phyloP scores from a whole-genome alignment of 148 eudicot species.

The Cornus kousa region DNA sequence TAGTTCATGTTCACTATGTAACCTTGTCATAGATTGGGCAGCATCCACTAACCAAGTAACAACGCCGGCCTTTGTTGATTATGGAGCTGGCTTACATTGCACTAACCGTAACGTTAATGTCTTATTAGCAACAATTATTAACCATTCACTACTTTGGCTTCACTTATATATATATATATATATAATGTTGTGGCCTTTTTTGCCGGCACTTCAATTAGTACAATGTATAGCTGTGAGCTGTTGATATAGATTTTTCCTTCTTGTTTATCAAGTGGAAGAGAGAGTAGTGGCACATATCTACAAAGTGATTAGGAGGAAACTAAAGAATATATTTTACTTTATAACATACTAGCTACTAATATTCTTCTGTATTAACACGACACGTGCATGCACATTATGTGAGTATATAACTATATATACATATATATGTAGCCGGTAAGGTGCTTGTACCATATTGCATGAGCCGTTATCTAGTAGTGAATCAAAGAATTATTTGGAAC shows the following conservation, averaged over 20 bases:
- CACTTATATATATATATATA: not conserved
- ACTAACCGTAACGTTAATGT: constrained; percentile 6
- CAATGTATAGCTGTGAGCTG: constrained; percentile 10
- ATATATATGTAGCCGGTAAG: no score
- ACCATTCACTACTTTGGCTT: not conserved
- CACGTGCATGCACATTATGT: no score
- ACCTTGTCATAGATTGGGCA: not conserved
- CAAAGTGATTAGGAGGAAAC: not conserved
- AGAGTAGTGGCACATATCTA: not conserved
- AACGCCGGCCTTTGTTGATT: constrained; percentile 2
- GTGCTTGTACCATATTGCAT: no score
- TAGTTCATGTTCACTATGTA: constrained; percentile 7
- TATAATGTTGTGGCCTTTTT: not conserved
- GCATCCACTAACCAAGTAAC: not conserved
- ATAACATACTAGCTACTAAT: no score
- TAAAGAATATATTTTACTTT: no score
- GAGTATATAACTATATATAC: no score
- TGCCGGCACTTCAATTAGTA: not conserved
- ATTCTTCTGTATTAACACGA: no score
- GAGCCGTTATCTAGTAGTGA: no score
- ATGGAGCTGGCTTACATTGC: constrained; percentile 11
- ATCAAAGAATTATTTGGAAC: no score
- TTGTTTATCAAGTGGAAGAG: not conserved
- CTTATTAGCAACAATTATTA: constrained; percentile 9
- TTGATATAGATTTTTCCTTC: not conserved